Percentiles rank a stretch among this genome's conserved stretches.
Evolutionary conservation across 176 grass and related monocot genomes (phyloP).

Genomic region (Puccinellia tenuiflora): DNA sequence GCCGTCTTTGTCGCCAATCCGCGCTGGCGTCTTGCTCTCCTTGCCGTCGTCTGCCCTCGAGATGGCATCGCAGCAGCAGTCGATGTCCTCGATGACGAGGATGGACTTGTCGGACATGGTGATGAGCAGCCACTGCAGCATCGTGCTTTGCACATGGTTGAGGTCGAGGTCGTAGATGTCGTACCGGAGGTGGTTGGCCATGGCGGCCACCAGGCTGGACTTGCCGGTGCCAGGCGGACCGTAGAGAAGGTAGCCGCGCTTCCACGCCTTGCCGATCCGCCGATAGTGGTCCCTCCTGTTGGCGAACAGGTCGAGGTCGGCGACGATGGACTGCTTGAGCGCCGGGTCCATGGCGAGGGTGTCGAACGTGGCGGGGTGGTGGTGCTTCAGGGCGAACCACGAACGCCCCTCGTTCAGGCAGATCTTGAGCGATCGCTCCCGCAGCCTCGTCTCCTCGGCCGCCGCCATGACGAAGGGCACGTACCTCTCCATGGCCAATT

Average conservation of each 20-base stretch:
- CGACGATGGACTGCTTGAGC: constrained; percentile 3
- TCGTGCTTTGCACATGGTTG: background rate
- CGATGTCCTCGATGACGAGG: constrained; percentile 20
- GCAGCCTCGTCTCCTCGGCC: background rate
- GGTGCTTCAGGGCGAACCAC: background rate
- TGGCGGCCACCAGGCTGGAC: constrained; percentile 33
- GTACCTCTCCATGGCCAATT: constrained; percentile 19
- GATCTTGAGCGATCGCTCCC: constrained; percentile 15
- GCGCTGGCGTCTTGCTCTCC: background rate
- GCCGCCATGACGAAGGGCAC: constrained; percentile 13
- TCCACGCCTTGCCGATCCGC: constrained; percentile 45
- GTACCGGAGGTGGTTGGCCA: constrained; percentile 37
- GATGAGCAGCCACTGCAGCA: constrained; percentile 21
- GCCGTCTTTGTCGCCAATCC: background rate
- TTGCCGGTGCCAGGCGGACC: constrained; percentile 29
- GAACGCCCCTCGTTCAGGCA: constrained; percentile 14
- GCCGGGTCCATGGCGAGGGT: constrained; percentile 30
- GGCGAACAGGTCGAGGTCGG: constrained; percentile 29
- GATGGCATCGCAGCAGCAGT: constrained; percentile 13
- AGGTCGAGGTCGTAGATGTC: constrained; percentile 30
- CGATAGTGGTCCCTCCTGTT: constrained; percentile 23
- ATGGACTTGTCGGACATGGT: constrained; percentile 6
- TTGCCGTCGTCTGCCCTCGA: background rate
- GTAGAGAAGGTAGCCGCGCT: constrained; percentile 40
- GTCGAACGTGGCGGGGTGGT: constrained; percentile 29